Conservation (phyloP, 257 asterid genomes). For the Misopates orontium region DNA sequence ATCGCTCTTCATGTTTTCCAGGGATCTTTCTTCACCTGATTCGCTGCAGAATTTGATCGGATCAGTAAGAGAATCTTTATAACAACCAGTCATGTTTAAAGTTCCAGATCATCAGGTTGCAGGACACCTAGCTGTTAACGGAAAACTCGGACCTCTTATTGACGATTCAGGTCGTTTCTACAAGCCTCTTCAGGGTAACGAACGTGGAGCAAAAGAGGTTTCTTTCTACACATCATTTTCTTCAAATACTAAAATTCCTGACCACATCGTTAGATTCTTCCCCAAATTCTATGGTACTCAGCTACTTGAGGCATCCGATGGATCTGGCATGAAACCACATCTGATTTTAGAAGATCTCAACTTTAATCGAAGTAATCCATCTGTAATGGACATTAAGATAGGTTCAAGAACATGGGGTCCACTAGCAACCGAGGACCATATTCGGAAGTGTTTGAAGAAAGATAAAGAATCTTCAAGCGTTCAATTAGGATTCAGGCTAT, state of each 20-base stretch:
- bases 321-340: conserved; percentile 73
- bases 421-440: conserved; percentile 58
- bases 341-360: conserved; percentile 64
- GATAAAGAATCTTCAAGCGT: conserved; percentile 67
- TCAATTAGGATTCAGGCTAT: conserved; percentile 71
- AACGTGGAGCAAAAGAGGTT: conserved; percentile 77
- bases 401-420: conserved; percentile 93
- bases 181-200: conserved; percentile 91
- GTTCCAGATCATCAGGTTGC: conserved; percentile 87
- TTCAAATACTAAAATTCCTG: conserved; percentile 55
- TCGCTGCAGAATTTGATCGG: too few relatives aligned
- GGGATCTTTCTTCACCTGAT: too few relatives aligned
- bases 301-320: conserved; percentile 86
- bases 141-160: conserved; percentile 78
- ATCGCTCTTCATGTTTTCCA: too few relatives aligned
- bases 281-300: conserved; percentile 76
- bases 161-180: conserved; percentile 87
- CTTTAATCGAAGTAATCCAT: conserved; percentile 49
- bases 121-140: conserved; percentile 73
- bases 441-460: conserved; percentile 64
- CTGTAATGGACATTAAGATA: conserved; percentile 84
- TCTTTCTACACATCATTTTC: conserved; percentile 73
- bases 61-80: neutral
- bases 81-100: conserved; percentile 57
- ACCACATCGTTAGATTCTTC: conserved; percentile 66